These are phyloP conservation scores for Rauvolfia tetraphylla DNA, from an alignment of 257 asterid genomes.

Conservation along the genomic window DNA sequence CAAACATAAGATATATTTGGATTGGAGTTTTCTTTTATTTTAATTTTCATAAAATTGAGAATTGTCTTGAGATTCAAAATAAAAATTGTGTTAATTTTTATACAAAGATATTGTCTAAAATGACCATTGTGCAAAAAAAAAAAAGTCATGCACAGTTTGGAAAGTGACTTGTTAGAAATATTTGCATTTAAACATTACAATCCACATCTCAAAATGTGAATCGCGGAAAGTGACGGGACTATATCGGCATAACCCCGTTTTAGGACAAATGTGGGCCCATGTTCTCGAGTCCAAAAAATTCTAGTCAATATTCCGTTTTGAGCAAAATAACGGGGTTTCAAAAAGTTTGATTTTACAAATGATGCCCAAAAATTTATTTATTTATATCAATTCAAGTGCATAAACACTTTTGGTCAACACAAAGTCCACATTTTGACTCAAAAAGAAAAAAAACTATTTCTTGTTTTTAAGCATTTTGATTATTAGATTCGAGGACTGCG, in stretches of 20 bases:
- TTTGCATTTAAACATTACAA: conserved; percentile 3
- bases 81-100: too few relatives aligned
- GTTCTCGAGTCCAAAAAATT: not conserved
- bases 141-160: not conserved
- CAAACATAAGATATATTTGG: too few relatives aligned
- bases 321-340: conserved; percentile 8
- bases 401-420: conserved; percentile 8
- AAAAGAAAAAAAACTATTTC: not conserved
- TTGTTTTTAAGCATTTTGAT: not conserved
- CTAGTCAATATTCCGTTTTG: conserved; percentile 30
- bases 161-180: conserved; percentile 25
- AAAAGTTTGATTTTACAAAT: not conserved
- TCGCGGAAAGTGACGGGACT: conserved; percentile 27
- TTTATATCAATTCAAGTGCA: not conserved
- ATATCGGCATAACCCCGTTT: conserved; percentile 16
- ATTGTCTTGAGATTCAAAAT: too few relatives aligned
- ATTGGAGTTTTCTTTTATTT: too few relatives aligned
- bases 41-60: too few relatives aligned
- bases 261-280: conserved; percentile 22
- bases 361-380: not conserved
- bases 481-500: not conserved
- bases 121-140: not conserved
- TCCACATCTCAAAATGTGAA: conserved; percentile 15
- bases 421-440: not conserved
- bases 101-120: too few relatives aligned